phyloP scores from a whole-genome alignment of 495 filamentous ascomycete species.

The Penicillium odoratum region DNA sequence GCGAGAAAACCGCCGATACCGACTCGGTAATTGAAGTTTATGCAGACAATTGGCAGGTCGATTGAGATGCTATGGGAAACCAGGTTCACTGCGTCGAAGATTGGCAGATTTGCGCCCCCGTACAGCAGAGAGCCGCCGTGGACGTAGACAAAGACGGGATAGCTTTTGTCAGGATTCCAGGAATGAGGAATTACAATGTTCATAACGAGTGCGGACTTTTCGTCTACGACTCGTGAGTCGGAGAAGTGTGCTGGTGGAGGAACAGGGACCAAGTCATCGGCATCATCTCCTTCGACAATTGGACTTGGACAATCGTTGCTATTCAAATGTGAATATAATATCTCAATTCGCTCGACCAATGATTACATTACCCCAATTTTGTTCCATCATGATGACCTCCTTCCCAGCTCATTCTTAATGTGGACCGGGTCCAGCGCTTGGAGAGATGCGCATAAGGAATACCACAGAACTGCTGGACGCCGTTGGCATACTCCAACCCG shows the following conservation, averaged over 20 bases:
- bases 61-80: conserved; percentile 12
- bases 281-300: background rate
- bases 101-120: conserved; percentile 11
- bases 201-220: conserved; percentile 8
- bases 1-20: conserved; percentile 16
- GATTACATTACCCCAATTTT: conserved; percentile 4
- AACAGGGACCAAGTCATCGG: conserved; percentile 7
- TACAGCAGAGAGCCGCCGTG: conserved; percentile 14
- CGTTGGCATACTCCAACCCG: conserved; percentile 11
- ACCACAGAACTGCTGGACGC: conserved; percentile 15
- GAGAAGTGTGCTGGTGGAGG: conserved; percentile 8
- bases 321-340: background rate
- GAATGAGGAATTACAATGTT: conserved; percentile 8
- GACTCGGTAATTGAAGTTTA: conserved; percentile 16
- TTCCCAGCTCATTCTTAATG: conserved; percentile 5
- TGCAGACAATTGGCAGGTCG: conserved; percentile 5
- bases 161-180: background rate
- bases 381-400: conserved; percentile 9
- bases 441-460: conserved; percentile 13
- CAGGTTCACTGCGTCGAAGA: conserved; percentile 13
- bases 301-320: conserved; percentile 16
- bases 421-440: conserved; percentile 12
- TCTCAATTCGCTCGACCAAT: background rate
- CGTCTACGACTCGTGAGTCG: background rate
- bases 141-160: conserved; percentile 10